phyloP scores from a whole-genome alignment of 163 green algal species.

The Chlamydomonas reinhardtii region DNA sequence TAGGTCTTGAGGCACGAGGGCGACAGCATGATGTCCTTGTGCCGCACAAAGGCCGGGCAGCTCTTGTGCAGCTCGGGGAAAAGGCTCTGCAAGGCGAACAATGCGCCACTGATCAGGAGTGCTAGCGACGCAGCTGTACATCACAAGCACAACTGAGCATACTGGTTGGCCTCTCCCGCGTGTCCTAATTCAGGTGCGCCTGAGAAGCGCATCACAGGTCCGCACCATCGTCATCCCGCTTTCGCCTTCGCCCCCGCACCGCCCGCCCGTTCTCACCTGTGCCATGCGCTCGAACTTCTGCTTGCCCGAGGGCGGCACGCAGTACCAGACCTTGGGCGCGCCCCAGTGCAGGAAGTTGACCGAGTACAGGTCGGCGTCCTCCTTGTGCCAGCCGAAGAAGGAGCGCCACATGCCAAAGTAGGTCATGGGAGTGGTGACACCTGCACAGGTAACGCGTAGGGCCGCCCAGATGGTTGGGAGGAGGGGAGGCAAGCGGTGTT shows the following conservation, averaged over 20 bases:
- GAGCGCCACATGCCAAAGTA: conserved; percentile 95
- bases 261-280: background rate
- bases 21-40: conserved; percentile 92
- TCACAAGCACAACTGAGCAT: no score
- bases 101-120: no score
- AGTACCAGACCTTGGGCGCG: conserved; percentile 90
- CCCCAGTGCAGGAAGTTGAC: conserved; percentile 95
- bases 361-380: conserved; percentile 89
- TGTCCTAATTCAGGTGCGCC: no score
- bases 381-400: conserved; percentile 82
- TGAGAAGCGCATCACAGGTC: no score
- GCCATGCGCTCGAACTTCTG: conserved; percentile 88
- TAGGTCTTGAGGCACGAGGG: conserved; percentile 70
- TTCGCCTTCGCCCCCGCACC: no score
- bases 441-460: conserved; percentile 39
- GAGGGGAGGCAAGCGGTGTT: background rate
- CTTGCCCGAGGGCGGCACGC: conserved; percentile 77
- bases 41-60: conserved; percentile 89
- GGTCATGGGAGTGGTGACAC: conserved; percentile 94
- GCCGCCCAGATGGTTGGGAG: no score
- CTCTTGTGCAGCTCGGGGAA: conserved; percentile 81
- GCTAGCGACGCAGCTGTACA: no score
- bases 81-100: conserved; percentile 59
- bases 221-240: no score
- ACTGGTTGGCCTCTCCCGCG: no score